These are phyloP conservation scores for Ambrosia hybrid DNA, from an alignment of 140 eudicot species.

Conservation along the genomic window DNA sequence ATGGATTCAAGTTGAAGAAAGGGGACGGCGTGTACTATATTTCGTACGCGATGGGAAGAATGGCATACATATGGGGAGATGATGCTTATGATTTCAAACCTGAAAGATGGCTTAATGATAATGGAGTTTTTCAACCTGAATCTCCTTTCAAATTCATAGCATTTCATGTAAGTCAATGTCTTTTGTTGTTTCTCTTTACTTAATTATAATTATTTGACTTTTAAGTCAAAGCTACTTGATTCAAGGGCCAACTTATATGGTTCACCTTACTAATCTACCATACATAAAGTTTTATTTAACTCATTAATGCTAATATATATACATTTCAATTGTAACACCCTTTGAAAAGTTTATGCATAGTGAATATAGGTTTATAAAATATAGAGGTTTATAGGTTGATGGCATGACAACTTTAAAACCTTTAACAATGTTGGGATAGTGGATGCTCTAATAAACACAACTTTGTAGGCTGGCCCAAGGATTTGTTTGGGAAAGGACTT, in stretches of 20 bases:
- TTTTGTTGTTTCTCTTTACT: not conserved
- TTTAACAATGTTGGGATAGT: no score
- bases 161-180: slow-evolving; percentile 50
- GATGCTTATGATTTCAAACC: slow-evolving; percentile 75
- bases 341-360: no score
- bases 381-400: no score
- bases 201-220: slow-evolving; percentile 19
- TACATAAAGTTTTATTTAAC: no score
- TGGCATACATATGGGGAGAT: slow-evolving; percentile 73
- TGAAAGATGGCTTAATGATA: slow-evolving; percentile 69
- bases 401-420: no score
- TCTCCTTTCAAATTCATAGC: slow-evolving; percentile 76
- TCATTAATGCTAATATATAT: no score
- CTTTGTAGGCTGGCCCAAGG: slow-evolving; percentile 64
- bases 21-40: slow-evolving; percentile 72
- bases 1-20: slow-evolving; percentile 62
- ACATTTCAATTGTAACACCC: no score
- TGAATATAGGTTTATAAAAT: not conserved
- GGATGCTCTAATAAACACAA: not conserved
- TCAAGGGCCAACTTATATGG: not conserved
- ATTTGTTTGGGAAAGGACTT: slow-evolving; percentile 70
- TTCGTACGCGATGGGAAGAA: slow-evolving; percentile 81
- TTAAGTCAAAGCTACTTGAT: slow-evolving; percentile 4
- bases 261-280: no score
- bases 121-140: slow-evolving; percentile 59